Percentiles rank a stretch among this genome's conserved stretches.
Conservation (phyloP, 352 stramenopile species). For the Pythium vanterpoolii region DNA sequence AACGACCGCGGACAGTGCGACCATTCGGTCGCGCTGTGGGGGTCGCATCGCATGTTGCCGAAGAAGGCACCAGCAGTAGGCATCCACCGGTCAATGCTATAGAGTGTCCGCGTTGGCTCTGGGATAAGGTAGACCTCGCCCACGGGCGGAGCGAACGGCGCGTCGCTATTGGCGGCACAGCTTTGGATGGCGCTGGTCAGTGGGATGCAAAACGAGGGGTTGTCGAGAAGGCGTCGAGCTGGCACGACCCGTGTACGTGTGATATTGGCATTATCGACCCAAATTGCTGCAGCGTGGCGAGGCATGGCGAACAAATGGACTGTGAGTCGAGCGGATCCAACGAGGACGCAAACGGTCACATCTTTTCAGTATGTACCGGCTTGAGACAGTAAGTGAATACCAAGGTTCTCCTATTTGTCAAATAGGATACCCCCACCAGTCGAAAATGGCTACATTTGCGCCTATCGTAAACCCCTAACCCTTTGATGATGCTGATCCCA, state of each 20-base stretch:
- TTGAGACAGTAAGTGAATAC: no score
- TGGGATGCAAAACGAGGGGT: slow-evolving; percentile 12
- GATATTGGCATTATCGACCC: slow-evolving; percentile 30
- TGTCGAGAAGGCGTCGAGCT: background rate
- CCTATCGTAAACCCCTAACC: no score
- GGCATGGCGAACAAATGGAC: background rate
- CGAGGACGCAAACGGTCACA: background rate
- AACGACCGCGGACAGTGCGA: slow-evolving; percentile 28
- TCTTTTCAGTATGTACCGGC: no score
- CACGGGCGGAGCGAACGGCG: slow-evolving; percentile 21
- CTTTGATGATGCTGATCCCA: no score
- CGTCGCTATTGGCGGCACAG: slow-evolving; percentile 25
- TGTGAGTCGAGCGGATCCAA: no score
- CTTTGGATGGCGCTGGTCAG: slow-evolving; percentile 27
- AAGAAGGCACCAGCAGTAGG: slow-evolving; percentile 17
- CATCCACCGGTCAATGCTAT: slow-evolving; percentile 23
- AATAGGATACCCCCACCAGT: no score
- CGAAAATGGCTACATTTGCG: no score
- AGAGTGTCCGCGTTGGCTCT: background rate
- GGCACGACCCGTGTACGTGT: slow-evolving; percentile 28
- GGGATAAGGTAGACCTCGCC: slow-evolving; percentile 21
- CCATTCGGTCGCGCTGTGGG: slow-evolving; percentile 13
- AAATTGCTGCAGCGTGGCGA: slow-evolving; percentile 20
- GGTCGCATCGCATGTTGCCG: slow-evolving; percentile 22
- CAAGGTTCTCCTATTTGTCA: no score